Evolutionary conservation across 192 early-diverging fungal species (phyloP).

Genomic region (Entomortierella chlamydospora): DNA sequence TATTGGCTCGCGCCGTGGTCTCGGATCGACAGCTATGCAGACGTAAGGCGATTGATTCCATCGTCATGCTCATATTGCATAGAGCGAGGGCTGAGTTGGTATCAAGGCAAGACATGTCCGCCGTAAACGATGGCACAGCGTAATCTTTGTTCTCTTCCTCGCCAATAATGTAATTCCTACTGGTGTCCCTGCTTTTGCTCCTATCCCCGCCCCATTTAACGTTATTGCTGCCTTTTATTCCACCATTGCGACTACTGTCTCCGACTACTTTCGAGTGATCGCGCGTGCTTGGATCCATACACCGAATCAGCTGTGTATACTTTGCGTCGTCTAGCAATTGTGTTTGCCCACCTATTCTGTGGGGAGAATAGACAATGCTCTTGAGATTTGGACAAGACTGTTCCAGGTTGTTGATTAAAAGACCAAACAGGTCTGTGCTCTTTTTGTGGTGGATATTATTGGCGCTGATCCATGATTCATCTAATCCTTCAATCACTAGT

Average conservation of each 20-base stretch:
- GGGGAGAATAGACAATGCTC: neutral
- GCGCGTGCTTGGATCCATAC: neutral
- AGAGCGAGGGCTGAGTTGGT: neutral
- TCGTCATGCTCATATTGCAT: neutral
- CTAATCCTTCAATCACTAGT: neutral
- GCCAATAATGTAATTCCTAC: too few species aligned
- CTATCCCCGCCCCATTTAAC: too few species aligned
- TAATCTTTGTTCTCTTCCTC: neutral
- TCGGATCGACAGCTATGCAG: neutral
- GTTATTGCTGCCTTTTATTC: too few species aligned
- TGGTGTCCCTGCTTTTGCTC: neutral
- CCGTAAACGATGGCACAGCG: neutral
- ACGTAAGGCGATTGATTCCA: neutral
- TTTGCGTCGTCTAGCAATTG: neutral
- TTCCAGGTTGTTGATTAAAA: neutral
- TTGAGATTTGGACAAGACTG: neutral
- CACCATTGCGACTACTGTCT: neutral
- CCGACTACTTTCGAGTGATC: neutral
- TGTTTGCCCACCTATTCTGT: too few species aligned
- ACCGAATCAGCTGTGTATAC: neutral
- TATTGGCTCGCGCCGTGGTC: neutral
- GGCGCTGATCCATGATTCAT: neutral
- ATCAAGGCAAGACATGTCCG: neutral
- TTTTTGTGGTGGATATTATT: neutral
- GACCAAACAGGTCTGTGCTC: neutral